Percentiles rank a stretch among this genome's conserved stretches.
Conservation (phyloP, 192 early-diverging fungal species). For the Linnemannia zychae region DNA sequence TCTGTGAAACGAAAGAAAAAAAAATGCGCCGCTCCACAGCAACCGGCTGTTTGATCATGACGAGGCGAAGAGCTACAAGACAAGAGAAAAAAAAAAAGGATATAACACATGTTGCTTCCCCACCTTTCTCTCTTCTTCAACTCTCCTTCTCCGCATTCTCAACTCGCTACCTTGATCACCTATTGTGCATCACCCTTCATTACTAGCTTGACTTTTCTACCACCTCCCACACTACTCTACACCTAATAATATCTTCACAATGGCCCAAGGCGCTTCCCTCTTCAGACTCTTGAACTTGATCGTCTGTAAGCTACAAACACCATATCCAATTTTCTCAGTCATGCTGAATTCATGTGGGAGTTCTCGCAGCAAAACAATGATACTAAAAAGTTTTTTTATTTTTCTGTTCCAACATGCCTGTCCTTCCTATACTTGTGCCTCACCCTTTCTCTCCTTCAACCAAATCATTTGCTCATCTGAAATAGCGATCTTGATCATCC, state of each 20-base stretch:
- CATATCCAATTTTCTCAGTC: background rate
- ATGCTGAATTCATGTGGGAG: background rate
- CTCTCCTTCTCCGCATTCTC: background rate
- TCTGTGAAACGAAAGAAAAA: background rate
- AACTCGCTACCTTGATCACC: background rate
- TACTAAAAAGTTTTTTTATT: no score
- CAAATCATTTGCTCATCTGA: background rate
- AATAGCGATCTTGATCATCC: conserved; percentile 35
- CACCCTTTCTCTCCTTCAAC: no score
- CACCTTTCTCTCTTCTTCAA: conserved; percentile 9
- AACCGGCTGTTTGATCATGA: background rate
- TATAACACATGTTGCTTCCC: background rate
- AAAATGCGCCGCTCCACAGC: background rate
- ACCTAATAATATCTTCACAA: conserved; percentile 10
- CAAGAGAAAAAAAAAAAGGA: background rate
- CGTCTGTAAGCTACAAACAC: conserved; percentile 11
- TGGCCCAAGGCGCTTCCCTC: conserved; percentile 52
- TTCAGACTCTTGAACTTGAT: conserved; percentile 47
- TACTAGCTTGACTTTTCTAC: no score
- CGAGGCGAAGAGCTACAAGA: no score
- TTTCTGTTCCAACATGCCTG: no score
- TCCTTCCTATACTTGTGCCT: no score
- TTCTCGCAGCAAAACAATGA: no score
- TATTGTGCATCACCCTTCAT: no score
- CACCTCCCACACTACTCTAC: background rate